A percentile compares a stretch with the other conserved stretches of the same genome.
phyloP scores from a whole-genome alignment of 306 rosid genomes.

The Castanea sativa region DNA sequence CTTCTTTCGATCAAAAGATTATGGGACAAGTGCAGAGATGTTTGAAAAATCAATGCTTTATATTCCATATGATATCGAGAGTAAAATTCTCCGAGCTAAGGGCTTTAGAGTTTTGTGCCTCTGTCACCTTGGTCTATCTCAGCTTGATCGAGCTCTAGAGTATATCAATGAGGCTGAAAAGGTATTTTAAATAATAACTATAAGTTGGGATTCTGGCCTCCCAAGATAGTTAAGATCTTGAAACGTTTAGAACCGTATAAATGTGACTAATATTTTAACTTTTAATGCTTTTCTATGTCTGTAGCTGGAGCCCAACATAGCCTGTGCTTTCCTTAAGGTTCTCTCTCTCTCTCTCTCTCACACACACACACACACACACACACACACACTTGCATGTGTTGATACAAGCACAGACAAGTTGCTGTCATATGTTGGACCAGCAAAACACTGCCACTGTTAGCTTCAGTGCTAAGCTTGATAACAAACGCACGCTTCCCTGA shows the following conservation, averaged over 20 bases:
- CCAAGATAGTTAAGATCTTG: background rate
- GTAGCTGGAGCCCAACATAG: constrained; percentile 92
- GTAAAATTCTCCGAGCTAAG: constrained; percentile 71
- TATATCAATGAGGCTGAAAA: constrained; percentile 87
- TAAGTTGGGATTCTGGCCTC: constrained; percentile 18
- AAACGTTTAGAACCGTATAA: background rate
- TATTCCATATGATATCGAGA: constrained; percentile 67
- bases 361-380: background rate
- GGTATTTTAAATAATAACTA: constrained; percentile 40
- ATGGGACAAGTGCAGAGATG: constrained; percentile 78
- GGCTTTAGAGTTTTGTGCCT: constrained; percentile 91
- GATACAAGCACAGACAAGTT: background rate
- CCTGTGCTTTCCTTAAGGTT: constrained; percentile 90
- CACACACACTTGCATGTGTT: background rate
- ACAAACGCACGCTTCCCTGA: constrained; percentile 9
- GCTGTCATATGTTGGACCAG: background rate
- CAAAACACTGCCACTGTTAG: background rate
- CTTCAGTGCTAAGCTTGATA: background rate
- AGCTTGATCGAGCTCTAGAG: constrained; percentile 85
- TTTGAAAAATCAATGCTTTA: constrained; percentile 96
- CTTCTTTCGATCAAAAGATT: constrained; percentile 77
- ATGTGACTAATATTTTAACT: constrained; percentile 1
- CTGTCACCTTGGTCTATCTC: constrained; percentile 82
- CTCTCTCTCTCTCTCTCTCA: constrained; percentile 12
- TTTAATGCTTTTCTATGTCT: constrained; percentile 25